Evolutionary conservation across 108 stramenopile species (phyloP).

Genomic region (Aurantiochytrium sp.): DNA sequence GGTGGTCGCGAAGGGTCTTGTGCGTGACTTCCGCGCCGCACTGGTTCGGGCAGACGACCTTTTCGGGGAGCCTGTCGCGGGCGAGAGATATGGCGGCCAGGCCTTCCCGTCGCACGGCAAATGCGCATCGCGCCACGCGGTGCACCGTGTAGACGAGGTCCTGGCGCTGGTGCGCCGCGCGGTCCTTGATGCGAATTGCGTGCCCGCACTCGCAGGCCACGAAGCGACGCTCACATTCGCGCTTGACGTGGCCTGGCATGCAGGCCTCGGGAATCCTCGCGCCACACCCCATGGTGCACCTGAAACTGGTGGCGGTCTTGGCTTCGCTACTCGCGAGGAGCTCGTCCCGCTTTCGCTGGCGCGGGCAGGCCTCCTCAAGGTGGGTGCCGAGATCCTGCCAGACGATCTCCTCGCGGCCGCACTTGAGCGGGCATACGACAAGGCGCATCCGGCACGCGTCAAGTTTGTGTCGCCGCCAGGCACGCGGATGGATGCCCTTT

Average conservation of each 20-base stretch:
- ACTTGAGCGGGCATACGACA: neutral
- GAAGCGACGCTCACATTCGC: neutral
- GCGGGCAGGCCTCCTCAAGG: neutral
- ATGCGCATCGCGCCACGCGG: neutral
- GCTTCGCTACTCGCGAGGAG: neutral
- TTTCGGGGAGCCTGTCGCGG: neutral
- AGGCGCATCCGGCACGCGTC: neutral
- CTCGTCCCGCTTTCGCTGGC: neutral
- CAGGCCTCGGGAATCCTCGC: neutral
- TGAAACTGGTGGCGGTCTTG: neutral
- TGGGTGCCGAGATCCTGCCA: neutral
- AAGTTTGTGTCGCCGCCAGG: neutral
- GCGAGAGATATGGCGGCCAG: neutral
- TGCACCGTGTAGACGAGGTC: conserved; percentile 16
- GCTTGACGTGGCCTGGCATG: neutral
- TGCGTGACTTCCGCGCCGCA: neutral
- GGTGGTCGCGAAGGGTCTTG: neutral
- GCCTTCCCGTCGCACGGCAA: conserved; percentile 1
- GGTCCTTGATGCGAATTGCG: neutral
- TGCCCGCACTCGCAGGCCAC: neutral
- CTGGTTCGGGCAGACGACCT: neutral
- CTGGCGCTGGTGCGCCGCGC: neutral
- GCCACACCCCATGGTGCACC: conserved; percentile 4
- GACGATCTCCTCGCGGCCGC: neutral
- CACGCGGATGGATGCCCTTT: neutral